Evolutionary conservation across 2,329 filamentous ascomycete genomes (phyloP).

Genomic region (Colletotrichum truncatum): DNA sequence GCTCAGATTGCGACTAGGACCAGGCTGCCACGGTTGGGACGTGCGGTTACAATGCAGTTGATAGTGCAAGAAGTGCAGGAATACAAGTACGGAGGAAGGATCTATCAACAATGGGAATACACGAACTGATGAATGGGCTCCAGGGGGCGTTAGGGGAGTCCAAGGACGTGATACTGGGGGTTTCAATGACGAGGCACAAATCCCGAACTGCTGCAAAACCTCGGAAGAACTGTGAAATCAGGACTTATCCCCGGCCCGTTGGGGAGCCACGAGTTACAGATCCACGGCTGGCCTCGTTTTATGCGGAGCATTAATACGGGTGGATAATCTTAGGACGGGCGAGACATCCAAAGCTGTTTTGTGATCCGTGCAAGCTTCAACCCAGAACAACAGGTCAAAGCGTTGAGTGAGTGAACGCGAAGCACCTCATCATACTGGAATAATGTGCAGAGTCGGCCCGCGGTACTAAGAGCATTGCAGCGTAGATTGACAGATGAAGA

Average conservation of each 20-base stretch:
- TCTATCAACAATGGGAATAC: no score
- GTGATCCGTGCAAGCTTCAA: conserved; percentile 1
- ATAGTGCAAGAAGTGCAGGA: not conserved
- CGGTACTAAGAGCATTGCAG: not conserved
- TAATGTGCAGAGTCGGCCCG: not conserved
- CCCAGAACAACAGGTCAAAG: conserved; percentile 18
- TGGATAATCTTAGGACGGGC: not conserved
- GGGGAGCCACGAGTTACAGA: not conserved
- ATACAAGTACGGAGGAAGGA: not conserved
- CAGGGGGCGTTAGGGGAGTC: no score
- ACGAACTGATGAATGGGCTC: no score
- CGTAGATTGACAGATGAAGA: not conserved
- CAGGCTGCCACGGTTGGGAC: not conserved
- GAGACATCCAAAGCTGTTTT: conserved; percentile 6
- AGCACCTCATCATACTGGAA: not conserved
- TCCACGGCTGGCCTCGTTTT: conserved; percentile 1
- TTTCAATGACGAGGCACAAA: no score
- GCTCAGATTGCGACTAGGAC: conserved; percentile 15
- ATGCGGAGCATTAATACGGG: conserved; percentile 2
- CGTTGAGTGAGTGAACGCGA: not conserved
- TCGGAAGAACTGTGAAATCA: not conserved
- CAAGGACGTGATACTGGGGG: not conserved
- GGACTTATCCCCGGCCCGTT: not conserved
- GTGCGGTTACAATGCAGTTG: not conserved
- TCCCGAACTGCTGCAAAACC: no score